Base-by-base conservation (phyloP, 1,284 basidiomycete genomes). In the Pholiota adiposa region DNA sequence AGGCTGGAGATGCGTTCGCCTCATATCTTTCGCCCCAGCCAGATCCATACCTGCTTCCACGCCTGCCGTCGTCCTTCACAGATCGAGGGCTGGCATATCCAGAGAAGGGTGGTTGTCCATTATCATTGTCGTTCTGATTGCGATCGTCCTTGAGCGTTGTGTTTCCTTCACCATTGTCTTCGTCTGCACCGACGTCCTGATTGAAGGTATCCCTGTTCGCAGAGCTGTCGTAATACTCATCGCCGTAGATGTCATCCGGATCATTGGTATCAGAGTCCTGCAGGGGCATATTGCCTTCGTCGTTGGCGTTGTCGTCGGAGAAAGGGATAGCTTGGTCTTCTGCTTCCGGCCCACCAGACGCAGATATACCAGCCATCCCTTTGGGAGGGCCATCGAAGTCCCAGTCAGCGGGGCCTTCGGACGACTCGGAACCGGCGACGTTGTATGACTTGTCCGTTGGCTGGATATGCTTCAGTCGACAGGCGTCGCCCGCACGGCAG, bases 21-120 rank as follows among this genome's bases (percentile, higher is more conserved):
- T 29, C 27, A 36, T 23, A 16, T 4, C 25, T 29, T n/a, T 57
- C 58, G 29, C 41, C 48, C 55, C 54, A 54, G 27, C 48, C 58
- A 12, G 48, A 48, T 46, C 55, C 63, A 12, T 58, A 54, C 41
- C 43, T 50, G 48, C 52, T 59, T 18, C 50, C 40, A 31, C 50
- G 51, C 23, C 52, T 27, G 23, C 41, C 58, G 34, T 18, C 25
- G 27, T 56, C 53, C 6, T 38, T 44, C 25, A 8, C 4, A 7
- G 25, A 12, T 16, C 9, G 21, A 44, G 38, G 11, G 25, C 29
- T 50, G 23, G 29, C 18, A 18, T 50, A 31, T 14, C 31, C n/a
- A 16, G 48, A 50, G 46, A 38, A 19, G 21, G 11, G 0, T n/a
- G 58, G 18, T 43, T 2, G 29, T 8, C n/a, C n/a, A 29, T 12